These are phyloP conservation scores for Selenicereus undatus DNA, from an alignment of 148 eudicot genomes.

Conservation along the genomic window DNA sequence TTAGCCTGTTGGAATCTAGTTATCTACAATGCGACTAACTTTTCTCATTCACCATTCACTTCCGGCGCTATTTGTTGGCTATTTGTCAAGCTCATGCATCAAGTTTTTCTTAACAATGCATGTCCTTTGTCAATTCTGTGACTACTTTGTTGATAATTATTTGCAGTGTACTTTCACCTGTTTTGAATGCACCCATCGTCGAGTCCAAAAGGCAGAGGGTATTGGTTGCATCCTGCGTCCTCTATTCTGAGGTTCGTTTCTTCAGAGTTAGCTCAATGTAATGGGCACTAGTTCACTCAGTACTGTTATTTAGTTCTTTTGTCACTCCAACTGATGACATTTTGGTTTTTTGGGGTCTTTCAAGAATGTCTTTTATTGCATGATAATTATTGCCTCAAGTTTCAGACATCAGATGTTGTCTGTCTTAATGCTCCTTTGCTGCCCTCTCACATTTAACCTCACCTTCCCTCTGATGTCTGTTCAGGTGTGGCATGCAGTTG, in stretches of 20 bases:
- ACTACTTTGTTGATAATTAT: conserved; percentile 20
- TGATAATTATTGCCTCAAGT: conserved; percentile 1
- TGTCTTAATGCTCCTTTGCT: background rate
- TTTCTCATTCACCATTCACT: background rate
- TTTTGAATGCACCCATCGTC: conserved; percentile 85
- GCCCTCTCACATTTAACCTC: background rate
- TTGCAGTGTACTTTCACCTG: conserved; percentile 94
- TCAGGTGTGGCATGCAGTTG: conserved; percentile 94
- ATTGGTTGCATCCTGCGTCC: conserved; percentile 82
- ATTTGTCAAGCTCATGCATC: background rate
- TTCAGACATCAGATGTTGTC: conserved; percentile 6
- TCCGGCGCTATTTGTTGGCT: background rate
- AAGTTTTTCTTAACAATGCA: background rate
- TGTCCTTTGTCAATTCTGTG: background rate
- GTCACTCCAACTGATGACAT: background rate
- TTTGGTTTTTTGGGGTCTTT: background rate
- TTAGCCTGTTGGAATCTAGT: background rate
- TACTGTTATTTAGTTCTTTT: conserved; percentile 14
- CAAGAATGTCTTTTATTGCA: background rate
- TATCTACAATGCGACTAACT: background rate
- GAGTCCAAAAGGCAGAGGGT: conserved; percentile 98
- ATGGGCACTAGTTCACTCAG: conserved; percentile 7
- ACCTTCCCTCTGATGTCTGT: conserved; percentile 12
- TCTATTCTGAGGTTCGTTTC: conserved; percentile 89
- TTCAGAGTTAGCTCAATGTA: background rate